These are phyloP conservation scores for Sporothrix humicola DNA, from an alignment of 2,329 filamentous ascomycete species.

Conservation along the genomic window DNA sequence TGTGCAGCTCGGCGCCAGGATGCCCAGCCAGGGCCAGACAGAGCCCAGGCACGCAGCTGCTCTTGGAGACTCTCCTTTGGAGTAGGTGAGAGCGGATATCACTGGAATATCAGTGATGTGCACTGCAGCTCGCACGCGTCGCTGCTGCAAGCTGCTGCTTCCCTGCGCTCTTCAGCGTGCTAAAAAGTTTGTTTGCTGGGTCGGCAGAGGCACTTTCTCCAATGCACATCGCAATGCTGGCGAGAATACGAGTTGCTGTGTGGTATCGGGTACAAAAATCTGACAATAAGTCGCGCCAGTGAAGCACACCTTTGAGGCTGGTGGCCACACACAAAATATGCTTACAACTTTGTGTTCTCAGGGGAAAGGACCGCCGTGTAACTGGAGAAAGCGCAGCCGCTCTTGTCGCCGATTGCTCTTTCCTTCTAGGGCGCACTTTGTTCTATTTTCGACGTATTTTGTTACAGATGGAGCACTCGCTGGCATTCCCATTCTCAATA, in stretches of 20 bases:
- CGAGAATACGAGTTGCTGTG: neutral
- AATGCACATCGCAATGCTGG: constrained; percentile 3
- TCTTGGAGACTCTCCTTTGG: no score
- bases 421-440: neutral
- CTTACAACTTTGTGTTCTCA: neutral
- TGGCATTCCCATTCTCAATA: neutral
- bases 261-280: constrained; percentile 3
- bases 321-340: constrained; percentile 17
- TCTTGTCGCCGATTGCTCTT: constrained; percentile 1
- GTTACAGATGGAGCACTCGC: neutral
- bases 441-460: neutral
- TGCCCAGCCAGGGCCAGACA: constrained; percentile 3
- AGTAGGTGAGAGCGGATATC: no score
- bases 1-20: constrained; percentile 10
- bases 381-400: neutral
- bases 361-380: neutral
- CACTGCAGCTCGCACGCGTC: constrained; percentile 15
- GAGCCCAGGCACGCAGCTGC: constrained; percentile 3
- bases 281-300: neutral
- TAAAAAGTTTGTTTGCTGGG: constrained; percentile 26
- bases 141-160: neutral
- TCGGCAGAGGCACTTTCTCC: constrained; percentile 17
- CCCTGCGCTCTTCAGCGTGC: constrained; percentile 18
- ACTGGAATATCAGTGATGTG: neutral
- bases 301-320: neutral